Conservation (phyloP, 371 early-diverging fungal species). For the Syncephalis plumigaleata region DNA sequence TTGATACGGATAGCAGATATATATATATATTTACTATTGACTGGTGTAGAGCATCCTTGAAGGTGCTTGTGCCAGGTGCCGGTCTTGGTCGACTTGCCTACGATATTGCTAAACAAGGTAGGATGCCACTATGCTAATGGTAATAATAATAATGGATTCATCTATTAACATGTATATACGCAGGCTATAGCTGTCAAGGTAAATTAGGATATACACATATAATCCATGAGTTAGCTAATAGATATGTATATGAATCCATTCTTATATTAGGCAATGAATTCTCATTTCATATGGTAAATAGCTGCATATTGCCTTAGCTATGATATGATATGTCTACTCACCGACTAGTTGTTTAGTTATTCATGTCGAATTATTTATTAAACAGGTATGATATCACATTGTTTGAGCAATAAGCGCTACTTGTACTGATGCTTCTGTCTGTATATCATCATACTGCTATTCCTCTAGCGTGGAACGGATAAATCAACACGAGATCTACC, state of each 20-base stretch:
- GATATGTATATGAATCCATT: not conserved
- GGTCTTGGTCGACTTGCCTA: conserved; percentile 81
- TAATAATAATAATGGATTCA: not conserved
- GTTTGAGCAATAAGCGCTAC: not conserved
- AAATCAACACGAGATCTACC: conserved; percentile 55
- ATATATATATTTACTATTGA: too few relatives aligned
- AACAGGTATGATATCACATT: conserved; percentile 27
- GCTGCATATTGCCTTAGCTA: not conserved
- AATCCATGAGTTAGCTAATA: not conserved
- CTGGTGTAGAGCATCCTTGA: conserved; percentile 27
- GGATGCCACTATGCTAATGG: not conserved
- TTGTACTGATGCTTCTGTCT: not conserved
- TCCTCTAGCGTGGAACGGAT: conserved; percentile 14
- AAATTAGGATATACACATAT: conserved; percentile 3
- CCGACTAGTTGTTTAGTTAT: too few relatives aligned
- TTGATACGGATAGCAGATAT: too few relatives aligned
- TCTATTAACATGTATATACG: not conserved
- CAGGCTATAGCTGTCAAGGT: conserved; percentile 70
- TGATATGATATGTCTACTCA: too few relatives aligned
- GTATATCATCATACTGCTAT: not conserved
- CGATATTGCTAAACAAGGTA: conserved; percentile 57
- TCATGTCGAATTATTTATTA: conserved; percentile 74
- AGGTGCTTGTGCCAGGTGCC: conserved; percentile 79
- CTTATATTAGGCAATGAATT: conserved; percentile 44
- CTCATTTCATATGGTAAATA: conserved; percentile 49